Evolutionary conservation across 805 yeast genomes (phyloP).

Genomic region (Ogataea naganishii): DNA sequence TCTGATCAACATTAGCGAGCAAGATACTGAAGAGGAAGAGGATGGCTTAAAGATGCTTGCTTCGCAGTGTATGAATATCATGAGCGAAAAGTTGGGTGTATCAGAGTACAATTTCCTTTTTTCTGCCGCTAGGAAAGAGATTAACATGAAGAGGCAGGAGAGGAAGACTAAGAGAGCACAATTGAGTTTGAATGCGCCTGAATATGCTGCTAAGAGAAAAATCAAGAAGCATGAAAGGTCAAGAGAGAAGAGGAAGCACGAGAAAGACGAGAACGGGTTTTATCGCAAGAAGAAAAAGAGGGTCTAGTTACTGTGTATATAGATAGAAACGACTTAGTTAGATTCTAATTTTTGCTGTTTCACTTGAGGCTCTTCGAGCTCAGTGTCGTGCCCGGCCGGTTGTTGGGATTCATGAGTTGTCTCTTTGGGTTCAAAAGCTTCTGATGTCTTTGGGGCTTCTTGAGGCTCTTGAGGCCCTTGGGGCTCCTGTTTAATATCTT

Average conservation of each 20-base stretch:
- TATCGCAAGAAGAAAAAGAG: conserved; percentile 57
- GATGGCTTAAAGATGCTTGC: conserved; percentile 46
- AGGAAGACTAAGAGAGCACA: conserved; percentile 71
- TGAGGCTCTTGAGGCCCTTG: no score
- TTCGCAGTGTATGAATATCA: conserved; percentile 56
- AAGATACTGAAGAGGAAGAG: conserved; percentile 30
- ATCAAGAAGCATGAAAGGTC: conserved; percentile 65
- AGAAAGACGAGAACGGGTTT: conserved; percentile 68
- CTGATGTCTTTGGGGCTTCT: no score
- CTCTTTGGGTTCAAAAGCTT: neutral
- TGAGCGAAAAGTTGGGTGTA: conserved; percentile 64
- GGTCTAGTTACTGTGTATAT: neutral
- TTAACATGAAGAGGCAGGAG: conserved; percentile 59
- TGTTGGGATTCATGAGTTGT: no score
- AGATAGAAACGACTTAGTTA: neutral
- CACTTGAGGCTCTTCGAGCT: no score
- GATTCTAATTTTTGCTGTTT: no score
- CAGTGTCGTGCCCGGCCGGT: no score
- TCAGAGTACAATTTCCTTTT: conserved; percentile 56
- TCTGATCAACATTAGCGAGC: conserved; percentile 24
- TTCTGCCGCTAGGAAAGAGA: conserved; percentile 52
- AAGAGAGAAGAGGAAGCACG: conserved; percentile 69
- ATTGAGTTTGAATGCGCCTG: conserved; percentile 72
- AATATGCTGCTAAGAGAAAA: conserved; percentile 69
- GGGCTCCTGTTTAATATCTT: neutral